phyloP scores from a whole-genome alignment of 306 rosid genomes.

The Vicia faba region DNA sequence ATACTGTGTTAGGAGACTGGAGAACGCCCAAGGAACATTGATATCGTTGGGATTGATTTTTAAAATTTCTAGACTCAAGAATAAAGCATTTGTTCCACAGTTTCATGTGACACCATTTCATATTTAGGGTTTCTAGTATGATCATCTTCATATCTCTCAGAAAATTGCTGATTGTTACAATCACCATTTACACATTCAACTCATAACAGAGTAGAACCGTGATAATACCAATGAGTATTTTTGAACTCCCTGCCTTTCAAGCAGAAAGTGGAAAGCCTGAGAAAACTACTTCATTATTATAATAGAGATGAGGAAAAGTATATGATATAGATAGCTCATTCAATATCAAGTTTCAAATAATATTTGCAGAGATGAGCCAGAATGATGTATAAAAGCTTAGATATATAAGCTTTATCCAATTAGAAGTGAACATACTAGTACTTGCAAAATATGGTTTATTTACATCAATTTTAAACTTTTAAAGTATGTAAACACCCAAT shows the following conservation, averaged over 20 bases:
- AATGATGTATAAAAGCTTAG: background rate
- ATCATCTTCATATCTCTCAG: background rate
- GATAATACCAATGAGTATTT: constrained; percentile 22
- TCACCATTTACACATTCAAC: constrained; percentile 12
- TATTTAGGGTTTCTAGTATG: background rate
- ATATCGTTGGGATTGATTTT: constrained; percentile 9
- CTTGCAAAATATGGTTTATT: constrained; percentile 11
- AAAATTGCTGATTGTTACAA: background rate
- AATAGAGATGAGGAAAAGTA: no score
- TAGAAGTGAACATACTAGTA: background rate
- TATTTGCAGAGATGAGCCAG: constrained; percentile 8
- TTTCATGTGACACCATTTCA: constrained; percentile 9
- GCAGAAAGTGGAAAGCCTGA: no score
- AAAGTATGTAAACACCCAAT: constrained; percentile 2
- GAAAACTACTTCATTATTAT: no score
- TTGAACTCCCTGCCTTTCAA: constrained; percentile 4
- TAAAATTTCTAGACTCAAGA: background rate
- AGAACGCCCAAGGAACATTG: background rate
- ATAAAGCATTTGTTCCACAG: background rate
- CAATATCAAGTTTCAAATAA: no score
- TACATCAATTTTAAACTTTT: background rate
- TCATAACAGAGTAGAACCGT: background rate
- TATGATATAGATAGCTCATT: no score
- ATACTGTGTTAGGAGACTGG: background rate
- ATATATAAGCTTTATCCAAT: background rate